Percentiles rank a stretch among this genome's conserved stretches.
Evolutionary conservation across 208 protist species (phyloP).

Genomic region (Crithidia sp.): DNA sequence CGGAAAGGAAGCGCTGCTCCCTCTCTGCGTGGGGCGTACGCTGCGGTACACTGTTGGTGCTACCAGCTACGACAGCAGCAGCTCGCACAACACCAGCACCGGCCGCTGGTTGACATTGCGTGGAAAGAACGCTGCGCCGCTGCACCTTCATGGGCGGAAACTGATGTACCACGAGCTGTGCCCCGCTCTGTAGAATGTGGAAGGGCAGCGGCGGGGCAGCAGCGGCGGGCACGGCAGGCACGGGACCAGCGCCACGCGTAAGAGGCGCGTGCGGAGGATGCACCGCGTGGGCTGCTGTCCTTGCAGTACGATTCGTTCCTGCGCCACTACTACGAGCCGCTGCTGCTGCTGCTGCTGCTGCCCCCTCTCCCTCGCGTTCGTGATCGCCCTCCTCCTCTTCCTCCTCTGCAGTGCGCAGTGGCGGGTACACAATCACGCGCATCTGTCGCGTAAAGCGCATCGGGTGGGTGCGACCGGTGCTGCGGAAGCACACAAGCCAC

Average conservation of each 20-base stretch:
- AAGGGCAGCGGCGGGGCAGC: constrained; percentile 40
- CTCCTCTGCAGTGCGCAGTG: constrained; percentile 28
- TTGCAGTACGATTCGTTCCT: background rate
- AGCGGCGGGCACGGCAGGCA: background rate
- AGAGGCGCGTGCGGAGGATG: background rate
- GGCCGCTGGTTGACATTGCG: background rate
- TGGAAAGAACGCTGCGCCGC: constrained; percentile 34
- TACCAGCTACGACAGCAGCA: background rate
- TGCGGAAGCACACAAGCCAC: constrained; percentile 72
- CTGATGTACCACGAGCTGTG: constrained; percentile 62
- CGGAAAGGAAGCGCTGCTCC: constrained; percentile 41
- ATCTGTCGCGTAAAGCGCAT: constrained; percentile 46
- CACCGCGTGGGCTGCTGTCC: background rate
- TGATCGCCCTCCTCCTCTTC: constrained; percentile 10
- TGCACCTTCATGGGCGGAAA: constrained; percentile 71
- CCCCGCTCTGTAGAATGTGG: constrained; percentile 73
- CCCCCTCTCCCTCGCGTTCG: background rate
- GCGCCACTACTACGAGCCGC: background rate
- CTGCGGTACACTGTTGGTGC: background rate
- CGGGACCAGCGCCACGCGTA: background rate
- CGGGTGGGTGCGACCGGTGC: constrained; percentile 57
- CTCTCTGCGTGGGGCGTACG: constrained; percentile 9
- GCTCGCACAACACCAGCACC: background rate
- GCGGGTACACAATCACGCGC: constrained; percentile 45
- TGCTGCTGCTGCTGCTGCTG: background rate